phyloP scores from a whole-genome alignment of 2,329 filamentous ascomycete species.

The Exophiala lecanii-corni region DNA sequence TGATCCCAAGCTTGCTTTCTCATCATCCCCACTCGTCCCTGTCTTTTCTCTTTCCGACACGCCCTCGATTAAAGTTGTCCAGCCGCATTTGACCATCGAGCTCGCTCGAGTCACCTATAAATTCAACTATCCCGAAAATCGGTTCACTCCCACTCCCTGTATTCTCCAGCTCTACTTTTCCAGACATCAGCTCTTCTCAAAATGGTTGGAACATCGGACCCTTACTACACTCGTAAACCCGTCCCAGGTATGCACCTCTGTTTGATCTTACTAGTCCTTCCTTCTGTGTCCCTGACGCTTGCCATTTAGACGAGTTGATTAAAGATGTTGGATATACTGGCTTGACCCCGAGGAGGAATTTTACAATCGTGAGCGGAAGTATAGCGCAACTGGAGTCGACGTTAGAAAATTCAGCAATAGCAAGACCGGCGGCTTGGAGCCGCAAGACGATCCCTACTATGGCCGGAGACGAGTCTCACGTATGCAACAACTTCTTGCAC shows the following conservation, averaged over 20 bases:
- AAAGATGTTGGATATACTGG: slow-evolving; percentile 23
- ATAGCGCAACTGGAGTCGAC: slow-evolving; percentile 22
- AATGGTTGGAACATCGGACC: slow-evolving; percentile 21
- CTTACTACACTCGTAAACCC: slow-evolving; percentile 26
- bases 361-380: slow-evolving; percentile 25
- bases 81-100: background rate
- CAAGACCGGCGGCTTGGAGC: slow-evolving; percentile 18
- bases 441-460: slow-evolving; percentile 24
- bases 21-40: background rate
- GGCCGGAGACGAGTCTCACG: slow-evolving; percentile 23
- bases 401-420: slow-evolving; percentile 25
- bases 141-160: background rate
- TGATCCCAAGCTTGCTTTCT: background rate
- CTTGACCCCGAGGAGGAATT: slow-evolving; percentile 23
- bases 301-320: slow-evolving; percentile 21
- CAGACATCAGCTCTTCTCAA: background rate
- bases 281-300: background rate
- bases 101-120: background rate
- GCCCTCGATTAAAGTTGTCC: background rate
- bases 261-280: background rate
- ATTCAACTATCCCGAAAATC: background rate
- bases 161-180: background rate
- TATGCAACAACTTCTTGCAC: slow-evolving; percentile 9
- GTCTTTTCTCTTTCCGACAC: background rate
- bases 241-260: slow-evolving; percentile 20